Conservation (phyloP, 2,329 filamentous ascomycete species). For the Cladosporium cucumerinum region DNA sequence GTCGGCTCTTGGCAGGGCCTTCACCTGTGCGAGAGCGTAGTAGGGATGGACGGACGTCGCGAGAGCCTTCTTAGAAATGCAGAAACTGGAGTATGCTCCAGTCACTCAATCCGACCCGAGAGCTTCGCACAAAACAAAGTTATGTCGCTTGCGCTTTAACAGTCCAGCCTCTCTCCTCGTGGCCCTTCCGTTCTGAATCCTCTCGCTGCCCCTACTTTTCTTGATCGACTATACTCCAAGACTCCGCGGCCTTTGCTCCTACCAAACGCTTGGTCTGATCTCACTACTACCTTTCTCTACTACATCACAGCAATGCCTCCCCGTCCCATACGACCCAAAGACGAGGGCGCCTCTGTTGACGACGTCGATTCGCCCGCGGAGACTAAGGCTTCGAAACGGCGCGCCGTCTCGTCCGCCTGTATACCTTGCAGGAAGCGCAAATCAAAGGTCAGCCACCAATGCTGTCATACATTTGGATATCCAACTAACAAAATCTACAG, state of each 20-base stretch:
- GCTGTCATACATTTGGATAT: neutral
- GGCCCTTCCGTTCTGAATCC: neutral
- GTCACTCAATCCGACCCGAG: constrained; percentile 1
- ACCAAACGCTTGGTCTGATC: neutral
- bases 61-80: constrained; percentile 11
- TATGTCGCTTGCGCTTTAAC: constrained; percentile 7
- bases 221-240: constrained; percentile 3
- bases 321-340: constrained; percentile 33
- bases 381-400: constrained; percentile 32
- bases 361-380: constrained; percentile 24
- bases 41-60: constrained; percentile 5
- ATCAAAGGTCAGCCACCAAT: constrained; percentile 42
- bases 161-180: neutral
- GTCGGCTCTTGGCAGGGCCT: constrained; percentile 11
- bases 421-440: constrained; percentile 51
- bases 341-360: constrained; percentile 28
- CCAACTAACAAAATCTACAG: constrained; percentile 29
- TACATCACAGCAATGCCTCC: constrained; percentile 29
- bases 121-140: constrained; percentile 15
- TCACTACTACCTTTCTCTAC: neutral
- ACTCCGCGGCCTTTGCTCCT: constrained; percentile 1
- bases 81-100: neutral
- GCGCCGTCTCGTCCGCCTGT: constrained; percentile 43
- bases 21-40: constrained; percentile 1
- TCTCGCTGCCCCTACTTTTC: constrained; percentile 3